Conservation (phyloP, 371 early-diverging fungal species). For the Phascolomyces articulosus region DNA sequence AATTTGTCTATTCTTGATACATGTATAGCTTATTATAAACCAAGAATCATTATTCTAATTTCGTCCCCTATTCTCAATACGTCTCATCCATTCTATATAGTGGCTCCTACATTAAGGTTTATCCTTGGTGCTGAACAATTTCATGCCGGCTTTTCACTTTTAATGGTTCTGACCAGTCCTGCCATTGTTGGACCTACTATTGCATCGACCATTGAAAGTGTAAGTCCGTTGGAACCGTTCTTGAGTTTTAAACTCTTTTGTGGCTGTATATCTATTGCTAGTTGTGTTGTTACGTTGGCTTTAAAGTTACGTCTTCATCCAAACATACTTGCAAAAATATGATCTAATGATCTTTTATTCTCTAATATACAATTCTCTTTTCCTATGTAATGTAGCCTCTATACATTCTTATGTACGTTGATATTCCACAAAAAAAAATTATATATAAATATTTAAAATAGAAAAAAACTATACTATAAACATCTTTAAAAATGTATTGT, state of each 20-base stretch:
- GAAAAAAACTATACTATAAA: too few species aligned
- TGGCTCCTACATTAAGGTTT: slow-evolving; percentile 30
- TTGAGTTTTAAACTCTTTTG: slow-evolving; percentile 38
- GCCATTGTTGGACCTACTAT: slow-evolving; percentile 29
- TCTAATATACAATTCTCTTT: neutral
- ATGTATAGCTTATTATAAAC: too few species aligned
- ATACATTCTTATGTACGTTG: too few species aligned
- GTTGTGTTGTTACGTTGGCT: slow-evolving; percentile 24
- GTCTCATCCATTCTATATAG: slow-evolving; percentile 28
- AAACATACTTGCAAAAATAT: neutral
- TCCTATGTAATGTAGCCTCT: too few species aligned
- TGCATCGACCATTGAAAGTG: slow-evolving; percentile 33
- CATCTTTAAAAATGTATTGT: too few species aligned
- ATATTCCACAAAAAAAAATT: too few species aligned
- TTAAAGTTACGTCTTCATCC: slow-evolving; percentile 23
- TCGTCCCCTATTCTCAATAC: too few species aligned
- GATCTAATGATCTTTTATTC: too few species aligned
- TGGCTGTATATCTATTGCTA: slow-evolving; percentile 24
- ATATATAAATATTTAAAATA: too few species aligned
- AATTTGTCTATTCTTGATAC: too few species aligned
- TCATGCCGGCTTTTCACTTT: slow-evolving; percentile 25
- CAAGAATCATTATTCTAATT: too few species aligned
- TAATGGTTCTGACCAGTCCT: neutral
- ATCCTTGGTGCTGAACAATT: slow-evolving; percentile 26
- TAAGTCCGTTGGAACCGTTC: slow-evolving; percentile 23